Evolutionary conservation across 1,284 basidiomycete genomes (phyloP), one percentile per base, ranked within the genome.

Genomic region (Boletus semigastroideus): DNA sequence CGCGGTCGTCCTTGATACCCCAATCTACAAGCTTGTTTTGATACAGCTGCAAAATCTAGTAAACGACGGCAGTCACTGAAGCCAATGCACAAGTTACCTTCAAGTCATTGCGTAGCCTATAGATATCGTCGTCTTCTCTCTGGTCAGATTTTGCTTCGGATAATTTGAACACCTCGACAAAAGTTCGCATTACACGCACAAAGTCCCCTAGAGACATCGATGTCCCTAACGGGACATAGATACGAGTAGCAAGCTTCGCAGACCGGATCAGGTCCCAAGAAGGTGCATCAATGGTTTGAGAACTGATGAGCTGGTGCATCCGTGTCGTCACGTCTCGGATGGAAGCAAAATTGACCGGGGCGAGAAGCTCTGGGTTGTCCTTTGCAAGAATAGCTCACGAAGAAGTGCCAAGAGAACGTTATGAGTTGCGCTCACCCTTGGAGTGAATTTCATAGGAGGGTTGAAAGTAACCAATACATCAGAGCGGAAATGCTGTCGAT

Each of bases 391-490:
- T 11, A 40, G 17, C 11, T 42, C 12, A 49, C 3, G 33, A 12
- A 34, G 9, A n/a, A 9, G 11, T 13, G 9, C 6, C n/a, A 42
- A 28, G 33, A 39, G 41, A 16, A 12, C 8, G 13, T 31, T n/a
- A n/a, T n/a, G n/a, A 12, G 7, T 27, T 27, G 16, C 2, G 46
- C 60, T 25, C 58, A 80, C 88, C 74, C 83, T 82, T 5, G 85
- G 82, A 6, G 75, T 76, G 59, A 90, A 87, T 38, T 67, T 75
- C 63, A 91, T 77, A 0, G 91, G 90, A 12, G 80, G 74, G 61
- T 92, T 86, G 66, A 90, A 94, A 0, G 87, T 89, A 27, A 94
- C 87, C 28, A 94, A 72, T 8, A 94, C 89, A 60, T 93, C 91
- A 8, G 88, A 90, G 27, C 91, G 83, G 63, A 92, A 94, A 67